Conservation (phyloP, 805 yeast species). For the Saccharomycopsis fibuligera region DNA sequence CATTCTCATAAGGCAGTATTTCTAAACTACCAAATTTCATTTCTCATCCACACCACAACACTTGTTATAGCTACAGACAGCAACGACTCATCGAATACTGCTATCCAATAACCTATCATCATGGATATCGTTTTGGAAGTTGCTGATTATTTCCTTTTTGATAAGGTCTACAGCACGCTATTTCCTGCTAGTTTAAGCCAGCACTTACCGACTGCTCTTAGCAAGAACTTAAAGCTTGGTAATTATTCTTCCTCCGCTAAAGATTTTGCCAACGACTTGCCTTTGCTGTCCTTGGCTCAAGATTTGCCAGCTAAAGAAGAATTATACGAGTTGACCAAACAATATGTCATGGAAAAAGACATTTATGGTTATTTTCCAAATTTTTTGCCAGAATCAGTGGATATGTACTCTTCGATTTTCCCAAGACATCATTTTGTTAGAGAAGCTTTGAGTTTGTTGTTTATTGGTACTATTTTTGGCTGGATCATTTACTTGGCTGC, state of each 20-base stretch:
- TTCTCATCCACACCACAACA: too few species aligned
- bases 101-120: too few species aligned
- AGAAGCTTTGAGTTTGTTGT: slow-evolving; percentile 59
- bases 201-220: slow-evolving; percentile 28
- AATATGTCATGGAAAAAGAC: slow-evolving; percentile 28
- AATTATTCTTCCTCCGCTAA: slow-evolving; percentile 20
- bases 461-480: slow-evolving; percentile 76
- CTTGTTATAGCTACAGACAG: too few species aligned
- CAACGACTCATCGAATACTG: too few species aligned
- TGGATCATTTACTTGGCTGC: slow-evolving; percentile 71
- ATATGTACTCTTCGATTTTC: slow-evolving; percentile 60
- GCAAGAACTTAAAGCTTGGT: slow-evolving; percentile 22
- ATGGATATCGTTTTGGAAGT: slow-evolving; percentile 93
- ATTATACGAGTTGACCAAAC: slow-evolving; percentile 9
- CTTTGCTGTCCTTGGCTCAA: not conserved
- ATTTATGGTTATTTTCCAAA: slow-evolving; percentile 58
- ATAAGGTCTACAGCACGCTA: slow-evolving; percentile 61
- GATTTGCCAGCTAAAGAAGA: not conserved
- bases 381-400: slow-evolving; percentile 48
- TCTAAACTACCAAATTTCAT: too few species aligned
- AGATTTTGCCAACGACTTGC: slow-evolving; percentile 9
- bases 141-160: slow-evolving; percentile 67
- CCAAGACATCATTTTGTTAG: slow-evolving; percentile 69
- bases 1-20: too few species aligned
- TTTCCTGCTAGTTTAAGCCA: slow-evolving; percentile 52